A percentile compares a stretch with the other conserved stretches of the same genome.
Conservation (phyloP, 345 rosid genomes). For the Lumnitzera racemosa region DNA sequence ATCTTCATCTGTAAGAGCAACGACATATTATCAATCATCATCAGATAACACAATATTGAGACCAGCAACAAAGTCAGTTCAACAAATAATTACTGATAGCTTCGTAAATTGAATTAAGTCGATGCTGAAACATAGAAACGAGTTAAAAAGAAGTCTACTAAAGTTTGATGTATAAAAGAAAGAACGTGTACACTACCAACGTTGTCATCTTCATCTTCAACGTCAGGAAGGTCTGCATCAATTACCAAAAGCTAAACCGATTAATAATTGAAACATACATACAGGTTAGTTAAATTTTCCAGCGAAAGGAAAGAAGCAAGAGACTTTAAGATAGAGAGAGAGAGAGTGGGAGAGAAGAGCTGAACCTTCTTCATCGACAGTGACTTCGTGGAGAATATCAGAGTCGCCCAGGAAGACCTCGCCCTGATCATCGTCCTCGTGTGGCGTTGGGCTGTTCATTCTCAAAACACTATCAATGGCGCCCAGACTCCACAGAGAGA, state of each 20-base stretch:
- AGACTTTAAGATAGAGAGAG: background rate
- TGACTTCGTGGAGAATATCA: conserved; percentile 59
- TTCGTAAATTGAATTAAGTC: too few relatives aligned
- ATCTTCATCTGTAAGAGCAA: conserved; percentile 36
- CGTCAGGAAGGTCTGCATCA: conserved; percentile 75
- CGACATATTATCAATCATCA: background rate
- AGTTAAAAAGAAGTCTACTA: background rate
- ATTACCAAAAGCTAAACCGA: background rate
- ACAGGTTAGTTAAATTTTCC: too few relatives aligned
- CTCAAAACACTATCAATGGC: too few relatives aligned
- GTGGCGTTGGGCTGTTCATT: background rate
- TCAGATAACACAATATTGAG: background rate
- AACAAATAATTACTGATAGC: too few relatives aligned
- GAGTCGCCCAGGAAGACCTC: conserved; percentile 68
- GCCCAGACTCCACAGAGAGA: too few relatives aligned
- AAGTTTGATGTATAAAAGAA: background rate
- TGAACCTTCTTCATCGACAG: conserved; percentile 74
- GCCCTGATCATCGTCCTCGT: conserved; percentile 42
- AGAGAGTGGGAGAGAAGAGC: background rate
- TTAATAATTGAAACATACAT: background rate
- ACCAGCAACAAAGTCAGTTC: background rate
- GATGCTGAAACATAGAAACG: background rate
- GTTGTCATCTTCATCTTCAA: conserved; percentile 38
- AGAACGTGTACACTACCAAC: conserved; percentile 7
- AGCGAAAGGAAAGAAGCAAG: background rate